Conservation (phyloP, 352 stramenopile genomes). For the Pythium pectinolyticum region DNA sequence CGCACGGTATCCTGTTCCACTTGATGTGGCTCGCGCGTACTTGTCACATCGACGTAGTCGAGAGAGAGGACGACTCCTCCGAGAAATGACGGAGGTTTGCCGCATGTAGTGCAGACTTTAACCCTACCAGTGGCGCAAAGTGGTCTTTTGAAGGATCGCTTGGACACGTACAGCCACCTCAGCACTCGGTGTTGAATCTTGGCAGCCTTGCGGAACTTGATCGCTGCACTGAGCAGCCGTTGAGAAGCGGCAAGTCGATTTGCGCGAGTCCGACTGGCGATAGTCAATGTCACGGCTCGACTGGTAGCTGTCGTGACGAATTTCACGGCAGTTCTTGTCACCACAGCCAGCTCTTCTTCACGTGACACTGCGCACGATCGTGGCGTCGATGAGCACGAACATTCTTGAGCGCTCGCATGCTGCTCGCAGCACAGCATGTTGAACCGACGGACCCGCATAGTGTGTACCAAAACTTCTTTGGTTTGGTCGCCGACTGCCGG, state of each 20-base stretch:
- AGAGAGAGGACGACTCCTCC: constrained; percentile 16
- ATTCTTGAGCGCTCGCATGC: not conserved
- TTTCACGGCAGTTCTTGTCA: not conserved
- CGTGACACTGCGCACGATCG: not conserved
- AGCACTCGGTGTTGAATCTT: constrained; percentile 31
- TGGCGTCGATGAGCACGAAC: not conserved
- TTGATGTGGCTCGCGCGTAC: not conserved
- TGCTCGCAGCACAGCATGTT: not conserved
- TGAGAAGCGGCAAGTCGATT: not conserved
- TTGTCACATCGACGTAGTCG: not conserved
- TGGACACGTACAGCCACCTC: constrained; percentile 31
- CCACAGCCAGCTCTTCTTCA: not conserved
- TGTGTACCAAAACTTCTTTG: not conserved
- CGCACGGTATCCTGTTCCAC: not conserved
- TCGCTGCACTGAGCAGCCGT: constrained; percentile 4
- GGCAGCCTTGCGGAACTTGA: constrained; percentile 22
- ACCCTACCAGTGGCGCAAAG: not conserved
- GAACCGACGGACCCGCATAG: not conserved
- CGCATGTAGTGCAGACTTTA: constrained; percentile 12
- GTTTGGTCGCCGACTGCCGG: not conserved
- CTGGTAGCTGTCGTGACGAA: not conserved
- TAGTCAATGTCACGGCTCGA: not conserved
- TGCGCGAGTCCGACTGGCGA: not conserved
- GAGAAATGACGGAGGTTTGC: constrained; percentile 23
- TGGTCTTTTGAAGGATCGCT: not conserved